phyloP scores from a whole-genome alignment of 768 basidiomycete genomes.

The Phylloporus arenicola region DNA sequence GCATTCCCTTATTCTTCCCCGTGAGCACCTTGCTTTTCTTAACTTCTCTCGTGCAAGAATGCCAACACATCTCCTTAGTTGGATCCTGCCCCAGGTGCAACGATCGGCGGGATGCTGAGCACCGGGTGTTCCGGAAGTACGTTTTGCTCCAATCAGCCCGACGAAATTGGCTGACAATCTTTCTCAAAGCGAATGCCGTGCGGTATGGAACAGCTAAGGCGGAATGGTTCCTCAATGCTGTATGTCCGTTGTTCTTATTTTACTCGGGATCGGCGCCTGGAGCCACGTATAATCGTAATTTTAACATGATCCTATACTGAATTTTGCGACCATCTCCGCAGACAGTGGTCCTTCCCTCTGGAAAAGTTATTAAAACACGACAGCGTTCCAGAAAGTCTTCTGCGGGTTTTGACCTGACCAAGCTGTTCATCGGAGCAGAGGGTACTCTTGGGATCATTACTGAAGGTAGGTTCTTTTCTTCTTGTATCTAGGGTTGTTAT shows the following conservation, averaged over 20 bases:
- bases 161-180: conserved; percentile 12
- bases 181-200: conserved; percentile 61
- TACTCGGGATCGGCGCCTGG: neutral
- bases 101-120: conserved; percentile 81
- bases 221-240: conserved; percentile 87
- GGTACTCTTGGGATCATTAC: conserved; percentile 85
- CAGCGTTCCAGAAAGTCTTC: conserved; percentile 75
- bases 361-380: conserved; percentile 88
- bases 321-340: conserved; percentile 22
- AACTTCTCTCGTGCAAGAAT: neutral
- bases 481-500: neutral
- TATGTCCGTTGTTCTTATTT: conserved; percentile 28
- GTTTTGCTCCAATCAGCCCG: conserved; percentile 11
- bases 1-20: conserved; percentile 80
- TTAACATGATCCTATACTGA: no score
- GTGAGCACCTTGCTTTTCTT: conserved; percentile 32
- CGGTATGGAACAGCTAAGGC: conserved; percentile 85
- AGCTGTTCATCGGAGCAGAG: conserved; percentile 81
- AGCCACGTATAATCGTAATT: no score
- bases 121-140: conserved; percentile 84
- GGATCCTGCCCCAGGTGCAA: conserved; percentile 74
- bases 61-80: conserved; percentile 38
- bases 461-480: conserved; percentile 46
- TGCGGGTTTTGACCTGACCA: conserved; percentile 81
- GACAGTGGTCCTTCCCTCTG: conserved; percentile 87